Evolutionary conservation across 73 alveolate species (phyloP).

Genomic region (Stentor roeselii): DNA sequence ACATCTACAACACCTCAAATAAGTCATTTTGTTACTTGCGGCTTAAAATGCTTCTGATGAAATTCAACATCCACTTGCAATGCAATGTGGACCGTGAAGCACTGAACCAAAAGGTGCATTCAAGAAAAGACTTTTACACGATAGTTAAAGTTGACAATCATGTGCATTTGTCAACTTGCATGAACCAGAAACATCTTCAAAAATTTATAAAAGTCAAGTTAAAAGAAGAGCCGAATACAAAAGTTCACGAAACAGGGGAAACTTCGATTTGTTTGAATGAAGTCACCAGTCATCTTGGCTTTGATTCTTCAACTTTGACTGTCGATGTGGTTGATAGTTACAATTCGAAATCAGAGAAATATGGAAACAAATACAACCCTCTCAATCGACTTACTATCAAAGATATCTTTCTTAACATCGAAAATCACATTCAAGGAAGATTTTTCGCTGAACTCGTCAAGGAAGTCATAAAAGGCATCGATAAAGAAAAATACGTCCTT

Average conservation of each 20-base stretch:
- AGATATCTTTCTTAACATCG: slow-evolving; percentile 61
- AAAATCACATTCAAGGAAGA: slow-evolving; percentile 65
- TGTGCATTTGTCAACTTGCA: slow-evolving; percentile 72
- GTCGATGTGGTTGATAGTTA: neutral
- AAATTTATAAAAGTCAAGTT: slow-evolving; percentile 57
- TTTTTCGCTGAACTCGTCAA: slow-evolving; percentile 53
- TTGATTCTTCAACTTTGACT: neutral
- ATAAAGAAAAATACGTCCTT: slow-evolving; percentile 33
- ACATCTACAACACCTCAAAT: neutral
- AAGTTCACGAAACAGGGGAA: slow-evolving; percentile 15
- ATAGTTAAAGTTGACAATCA: slow-evolving; percentile 68
- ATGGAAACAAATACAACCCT: slow-evolving; percentile 71
- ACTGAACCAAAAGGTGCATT: neutral
- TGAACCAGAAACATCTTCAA: slow-evolving; percentile 68
- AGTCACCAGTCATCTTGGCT: neutral
- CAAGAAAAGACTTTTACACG: slow-evolving; percentile 20
- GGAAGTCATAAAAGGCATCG: slow-evolving; percentile 44
- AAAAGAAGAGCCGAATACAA: slow-evolving; percentile 38
- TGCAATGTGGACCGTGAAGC: neutral
- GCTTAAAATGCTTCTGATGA: neutral
- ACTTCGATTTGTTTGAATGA: neutral
- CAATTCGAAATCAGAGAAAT: slow-evolving; percentile 55
- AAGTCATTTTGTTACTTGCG: neutral
- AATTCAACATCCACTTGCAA: slow-evolving; percentile 11
- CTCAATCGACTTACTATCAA: slow-evolving; percentile 59